A percentile compares a stretch with the other conserved stretches of the same genome.
Conservation (phyloP, 352 stramenopile species). For the Elongisporangium prolatum region DNA sequence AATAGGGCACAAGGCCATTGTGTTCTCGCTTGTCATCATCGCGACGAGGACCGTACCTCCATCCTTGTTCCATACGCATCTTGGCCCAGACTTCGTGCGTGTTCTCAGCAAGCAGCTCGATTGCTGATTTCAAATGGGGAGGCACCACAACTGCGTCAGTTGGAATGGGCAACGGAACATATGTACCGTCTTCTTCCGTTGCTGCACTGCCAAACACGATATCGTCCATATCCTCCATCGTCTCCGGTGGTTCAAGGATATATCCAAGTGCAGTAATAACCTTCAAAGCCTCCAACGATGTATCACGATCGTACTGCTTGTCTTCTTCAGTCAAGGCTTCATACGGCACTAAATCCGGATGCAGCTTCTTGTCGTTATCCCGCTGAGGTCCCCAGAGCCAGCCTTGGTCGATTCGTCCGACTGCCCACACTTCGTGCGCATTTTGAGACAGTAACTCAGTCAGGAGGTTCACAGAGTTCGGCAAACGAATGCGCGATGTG, state of each 20-base stretch:
- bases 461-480: slow-evolving; percentile 56
- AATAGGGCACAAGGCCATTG: slow-evolving; percentile 73
- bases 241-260: slow-evolving; percentile 49
- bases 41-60: slow-evolving; percentile 63
- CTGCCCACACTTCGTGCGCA: slow-evolving; percentile 76
- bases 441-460: slow-evolving; percentile 70
- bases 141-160: slow-evolving; percentile 62
- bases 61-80: slow-evolving; percentile 78
- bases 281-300: slow-evolving; percentile 72
- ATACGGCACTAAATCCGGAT: slow-evolving; percentile 70
- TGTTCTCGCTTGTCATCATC: slow-evolving; percentile 69
- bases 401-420: slow-evolving; percentile 62
- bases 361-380: slow-evolving; percentile 65
- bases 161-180: slow-evolving; percentile 54
- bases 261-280: slow-evolving; percentile 74
- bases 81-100: slow-evolving; percentile 81
- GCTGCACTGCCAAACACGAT: slow-evolving; percentile 54
- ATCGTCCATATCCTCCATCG: slow-evolving; percentile 38
- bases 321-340: slow-evolving; percentile 66
- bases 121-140: slow-evolving; percentile 51
- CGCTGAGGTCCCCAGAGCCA: slow-evolving; percentile 58
- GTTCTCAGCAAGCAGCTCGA: slow-evolving; percentile 75
- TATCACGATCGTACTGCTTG: slow-evolving; percentile 82
- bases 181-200: slow-evolving; percentile 45
- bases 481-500: slow-evolving; percentile 54